Conservation (phyloP, 768 basidiomycete species). For the Leccinum imitatum region DNA sequence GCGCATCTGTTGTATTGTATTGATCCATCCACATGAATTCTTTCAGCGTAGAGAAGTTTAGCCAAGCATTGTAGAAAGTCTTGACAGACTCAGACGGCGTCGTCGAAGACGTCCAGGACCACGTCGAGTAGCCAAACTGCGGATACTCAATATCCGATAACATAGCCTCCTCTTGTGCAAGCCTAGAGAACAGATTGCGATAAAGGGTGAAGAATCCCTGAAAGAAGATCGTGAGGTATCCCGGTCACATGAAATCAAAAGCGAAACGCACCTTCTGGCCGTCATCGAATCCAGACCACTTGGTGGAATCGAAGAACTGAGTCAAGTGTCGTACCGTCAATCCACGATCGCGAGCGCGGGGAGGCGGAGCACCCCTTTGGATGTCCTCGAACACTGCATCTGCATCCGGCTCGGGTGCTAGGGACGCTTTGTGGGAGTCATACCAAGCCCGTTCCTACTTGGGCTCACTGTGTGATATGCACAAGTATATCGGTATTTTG, state of each 20-base stretch:
- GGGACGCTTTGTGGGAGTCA: constrained; percentile 84
- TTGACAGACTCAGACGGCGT: constrained; percentile 52
- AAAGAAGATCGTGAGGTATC: not conserved
- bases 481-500: constrained; percentile 3
- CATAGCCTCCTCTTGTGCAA: constrained; percentile 72
- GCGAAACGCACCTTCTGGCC: constrained; percentile 49
- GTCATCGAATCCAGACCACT: constrained; percentile 69
- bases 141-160: constrained; percentile 59
- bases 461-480: constrained; percentile 16
- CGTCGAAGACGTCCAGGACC: constrained; percentile 62
- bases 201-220: constrained; percentile 93
- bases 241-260: not conserved
- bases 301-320: constrained; percentile 75
- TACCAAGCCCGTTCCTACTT: constrained; percentile 98
- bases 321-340: constrained; percentile 78
- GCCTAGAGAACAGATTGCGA: constrained; percentile 78
- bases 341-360: constrained; percentile 63
- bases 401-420: constrained; percentile 80
- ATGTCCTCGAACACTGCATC: constrained; percentile 85
- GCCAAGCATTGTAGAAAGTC: constrained; percentile 84
- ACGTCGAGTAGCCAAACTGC: constrained; percentile 76
- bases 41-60: constrained; percentile 83
- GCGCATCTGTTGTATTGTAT: constrained; percentile 82
- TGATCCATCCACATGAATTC: constrained; percentile 86
- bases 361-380: constrained; percentile 59